Evolutionary conservation across 768 basidiomycete genomes (phyloP), one percentile per base, ranked within the genome.

Genomic region (Suillus alpinus): DNA sequence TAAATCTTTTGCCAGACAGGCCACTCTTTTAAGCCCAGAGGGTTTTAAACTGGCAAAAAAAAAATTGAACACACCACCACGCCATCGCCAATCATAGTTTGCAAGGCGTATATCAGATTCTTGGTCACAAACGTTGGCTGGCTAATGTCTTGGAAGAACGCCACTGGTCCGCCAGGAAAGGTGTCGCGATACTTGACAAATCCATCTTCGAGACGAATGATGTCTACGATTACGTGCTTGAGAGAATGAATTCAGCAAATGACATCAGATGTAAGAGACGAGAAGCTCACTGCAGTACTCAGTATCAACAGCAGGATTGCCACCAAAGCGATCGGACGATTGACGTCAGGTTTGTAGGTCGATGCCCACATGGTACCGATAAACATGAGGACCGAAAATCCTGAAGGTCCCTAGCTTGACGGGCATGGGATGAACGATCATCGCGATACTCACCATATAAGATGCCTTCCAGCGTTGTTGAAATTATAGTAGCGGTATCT

Each of bases 341-440:
- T 63, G 23, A 67, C 34, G 0, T 34, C 6, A n/a, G 55, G 66
- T 29, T 56, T 46, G 5, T 34, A 44, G 12, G 57, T 20, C 1
- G 67, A 60, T 14, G 63, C 60, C 59, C 65, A 67, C 13, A 72
- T 29, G 3, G 68, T 70, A 3, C 60, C 65, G 1, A 68, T 65
- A 59, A 71, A 75, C 73, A 75, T 68, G 26, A 72, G 59, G 3
- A 71, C 20, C 29, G 72, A 73, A 62, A 72, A 65, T 6, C 72
- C 73, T 74, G 46, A 18, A 18, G 29, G 31, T 31, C 29, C 29
- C 4, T 18, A 18, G 29, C 16, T 31, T 50, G 29, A 31, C 9
- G 31, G 23, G n/a, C 3, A 41, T 51, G 20, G 20, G 31, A 26
- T 1, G 40, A 12, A 41, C 36, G 32, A 18, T 14, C 29, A 50